Evolutionary conservation across 768 basidiomycete species (phyloP).

Genomic region (Naganishia randhawae): DNA sequence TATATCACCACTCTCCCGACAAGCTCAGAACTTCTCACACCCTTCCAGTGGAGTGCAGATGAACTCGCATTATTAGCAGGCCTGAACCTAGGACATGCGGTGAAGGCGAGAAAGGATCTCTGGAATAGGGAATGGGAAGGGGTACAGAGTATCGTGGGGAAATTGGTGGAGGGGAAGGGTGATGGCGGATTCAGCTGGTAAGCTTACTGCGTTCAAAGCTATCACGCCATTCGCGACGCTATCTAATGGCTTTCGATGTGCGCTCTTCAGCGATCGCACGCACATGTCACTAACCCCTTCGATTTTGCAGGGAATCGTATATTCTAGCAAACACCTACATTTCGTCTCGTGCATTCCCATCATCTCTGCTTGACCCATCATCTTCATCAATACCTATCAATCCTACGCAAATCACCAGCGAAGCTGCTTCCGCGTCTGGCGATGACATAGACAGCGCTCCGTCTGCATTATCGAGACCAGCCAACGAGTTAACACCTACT

Average conservation of each 20-base stretch:
- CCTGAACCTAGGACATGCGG: slow-evolving; percentile 75
- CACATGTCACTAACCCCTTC: neutral
- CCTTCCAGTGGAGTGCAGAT: slow-evolving; percentile 63
- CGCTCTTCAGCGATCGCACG: too few relatives aligned
- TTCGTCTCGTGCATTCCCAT: slow-evolving; percentile 28
- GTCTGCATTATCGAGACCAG: slow-evolving; percentile 4
- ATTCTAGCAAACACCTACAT: slow-evolving; percentile 20
- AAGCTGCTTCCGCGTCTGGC: neutral
- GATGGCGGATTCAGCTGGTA: slow-evolving; percentile 68
- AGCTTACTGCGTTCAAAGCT: slow-evolving; percentile 33
- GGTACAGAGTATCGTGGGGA: slow-evolving; percentile 55
- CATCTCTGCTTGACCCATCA: slow-evolving; percentile 15
- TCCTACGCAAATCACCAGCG: slow-evolving; percentile 5
- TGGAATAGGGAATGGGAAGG: slow-evolving; percentile 65
- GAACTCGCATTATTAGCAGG: slow-evolving; percentile 70
- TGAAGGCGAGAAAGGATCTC: slow-evolving; percentile 61
- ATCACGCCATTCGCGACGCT: neutral
- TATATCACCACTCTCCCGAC: slow-evolving; percentile 70
- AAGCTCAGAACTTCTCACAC: slow-evolving; percentile 60
- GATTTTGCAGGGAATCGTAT: slow-evolving; percentile 12
- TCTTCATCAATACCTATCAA: slow-evolving; percentile 11
- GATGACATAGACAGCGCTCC: neutral
- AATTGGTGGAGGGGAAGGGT: slow-evolving; percentile 39
- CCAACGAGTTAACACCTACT: slow-evolving; percentile 4
- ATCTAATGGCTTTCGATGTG: too few relatives aligned